Base-by-base conservation (phyloP, 352 stramenopile genomes). In the Elongisporangium prolatum region DNA sequence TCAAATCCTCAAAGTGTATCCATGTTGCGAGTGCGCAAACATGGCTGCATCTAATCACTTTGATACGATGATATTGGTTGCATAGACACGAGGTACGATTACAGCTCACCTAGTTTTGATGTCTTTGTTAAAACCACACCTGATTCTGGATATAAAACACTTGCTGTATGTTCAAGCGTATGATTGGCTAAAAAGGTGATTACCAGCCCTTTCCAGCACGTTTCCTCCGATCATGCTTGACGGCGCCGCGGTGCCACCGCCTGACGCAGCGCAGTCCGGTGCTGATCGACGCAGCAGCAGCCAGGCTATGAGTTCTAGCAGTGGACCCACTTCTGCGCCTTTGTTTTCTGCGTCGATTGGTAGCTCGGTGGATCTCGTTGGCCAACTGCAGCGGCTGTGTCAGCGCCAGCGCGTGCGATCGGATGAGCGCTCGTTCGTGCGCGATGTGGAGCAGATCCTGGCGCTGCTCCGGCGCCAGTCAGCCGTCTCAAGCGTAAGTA, bases 371-470 rank as follows among this genome's bases (percentile, higher is more conserved):
- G 80, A 91, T 52, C 65, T 93, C 24, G 77, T 89, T 37, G 54
- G 63, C 16, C 79, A 88, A 49, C 65, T 91, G 7, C 79, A 89
- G 57, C 63, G 69, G 22, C 63, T 93, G 8, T 88, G 71, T 24
- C 82, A 74, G 54, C 73, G 84, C 17, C 79, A 90, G 63, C 80
- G 79, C n/a, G 66, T 77, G 50, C 77, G 79, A 4, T 69, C 71
- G 0, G 84, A 93, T 25, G 84, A 91, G 60, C 73, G 81, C 6
- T 59, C 69, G 1, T 91, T 91, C 56, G 72, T 82, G 20, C 72
- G 81, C 28, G 84, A 91, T 34, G 71, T 91, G 21, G 84, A 91
- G 60, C 80, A 73, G 25, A 74, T 89, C 28, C 51, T 90, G 53
- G 47, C 59, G 37, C 60, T 85, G 17, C 25, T 81, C 14, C 67